Evolutionary conservation across 805 yeast genomes (phyloP).

Genomic region (Lipomyces kockii): DNA sequence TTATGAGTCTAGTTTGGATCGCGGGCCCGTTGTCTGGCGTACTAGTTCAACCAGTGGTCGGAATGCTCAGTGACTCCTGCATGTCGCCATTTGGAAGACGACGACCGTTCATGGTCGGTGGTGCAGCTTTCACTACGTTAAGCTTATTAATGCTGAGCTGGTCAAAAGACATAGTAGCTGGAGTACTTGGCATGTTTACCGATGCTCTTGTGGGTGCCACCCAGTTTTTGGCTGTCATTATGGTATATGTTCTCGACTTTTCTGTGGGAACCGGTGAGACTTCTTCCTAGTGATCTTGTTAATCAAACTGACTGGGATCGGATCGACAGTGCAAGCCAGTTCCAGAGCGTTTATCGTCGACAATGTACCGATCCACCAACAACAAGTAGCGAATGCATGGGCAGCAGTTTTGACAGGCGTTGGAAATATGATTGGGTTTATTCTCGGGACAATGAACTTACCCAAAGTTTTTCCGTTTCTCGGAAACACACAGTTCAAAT

Average conservation of each 20-base stretch:
- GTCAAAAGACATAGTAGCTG: conserved; percentile 50
- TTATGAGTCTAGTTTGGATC: conserved; percentile 64
- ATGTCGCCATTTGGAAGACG: conserved; percentile 55
- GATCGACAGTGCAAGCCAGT: conserved; percentile 60
- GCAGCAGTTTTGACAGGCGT: conserved; percentile 67
- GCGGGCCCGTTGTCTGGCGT: conserved; percentile 71
- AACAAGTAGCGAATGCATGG: conserved; percentile 66
- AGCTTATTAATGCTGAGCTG: conserved; percentile 55
- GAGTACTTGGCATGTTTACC: conserved; percentile 47
- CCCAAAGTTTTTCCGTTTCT: conserved; percentile 48
- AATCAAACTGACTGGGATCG: too few species aligned
- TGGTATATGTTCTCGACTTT: conserved; percentile 60
- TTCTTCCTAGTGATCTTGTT: background rate
- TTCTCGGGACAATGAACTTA: conserved; percentile 56
- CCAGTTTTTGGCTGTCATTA: conserved; percentile 57
- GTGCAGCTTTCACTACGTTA: conserved; percentile 54
- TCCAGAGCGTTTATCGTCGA: conserved; percentile 66
- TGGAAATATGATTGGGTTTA: conserved; percentile 63
- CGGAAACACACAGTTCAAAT: conserved; percentile 58
- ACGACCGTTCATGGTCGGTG: conserved; percentile 62
- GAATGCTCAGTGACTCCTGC: conserved; percentile 60
- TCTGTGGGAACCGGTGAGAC: conserved; percentile 49
- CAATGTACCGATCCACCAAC: conserved; percentile 61
- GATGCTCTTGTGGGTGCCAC: conserved; percentile 44
- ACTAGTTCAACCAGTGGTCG: conserved; percentile 67